Evolutionary conservation across 495 filamentous ascomycete species (phyloP), one percentile per base, ranked within the genome.

Genomic region (Aspergillus mulundensis): DNA sequence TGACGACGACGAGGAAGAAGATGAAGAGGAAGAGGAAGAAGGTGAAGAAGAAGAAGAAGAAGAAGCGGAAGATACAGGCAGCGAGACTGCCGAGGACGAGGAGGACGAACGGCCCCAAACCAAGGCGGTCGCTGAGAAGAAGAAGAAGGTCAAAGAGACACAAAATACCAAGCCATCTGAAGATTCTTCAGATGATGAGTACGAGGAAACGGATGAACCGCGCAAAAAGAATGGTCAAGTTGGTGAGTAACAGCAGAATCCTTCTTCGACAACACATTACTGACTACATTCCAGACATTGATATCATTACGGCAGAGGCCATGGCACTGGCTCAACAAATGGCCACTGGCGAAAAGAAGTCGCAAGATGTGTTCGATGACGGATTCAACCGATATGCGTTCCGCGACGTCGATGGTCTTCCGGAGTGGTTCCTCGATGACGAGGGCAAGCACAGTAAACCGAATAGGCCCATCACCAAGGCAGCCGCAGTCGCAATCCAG

Each of bases 381-480:
- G 85, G 84, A 34, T 99, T 91, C 81, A 96, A 95, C 77, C 92
- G 92, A 63, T 88, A 86, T 64, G 80, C 90, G 12, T 91, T 96
- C 79, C 90, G 90, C 39, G 92, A 99, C 66, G 77, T 82, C 11
- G 95, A 97, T 58, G 95, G 94, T 2, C 84, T 99, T 16, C 94
- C 94, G 0, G 95, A 96, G 40, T 99, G 94, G 94, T 99, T 99
- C 78, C 74, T 97, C 15, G 93, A 97, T 65, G 93, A 97, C 64
- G 94, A 99, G 68, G 66, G 68, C 61, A 82, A 84, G 64, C 91
- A 97, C 75, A 88, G 89, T 69, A 88, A 85, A 69, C 84, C 84
- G 7, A 85, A 91, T 48, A 88, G 90, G 38, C 95, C 94, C 30
- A 91, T 95, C 63, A 91, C 85, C 51, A 91, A 91, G 61, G 90